Conservation (phyloP, 2,329 filamentous ascomycete species). For the Clonostachys sp. region DNA sequence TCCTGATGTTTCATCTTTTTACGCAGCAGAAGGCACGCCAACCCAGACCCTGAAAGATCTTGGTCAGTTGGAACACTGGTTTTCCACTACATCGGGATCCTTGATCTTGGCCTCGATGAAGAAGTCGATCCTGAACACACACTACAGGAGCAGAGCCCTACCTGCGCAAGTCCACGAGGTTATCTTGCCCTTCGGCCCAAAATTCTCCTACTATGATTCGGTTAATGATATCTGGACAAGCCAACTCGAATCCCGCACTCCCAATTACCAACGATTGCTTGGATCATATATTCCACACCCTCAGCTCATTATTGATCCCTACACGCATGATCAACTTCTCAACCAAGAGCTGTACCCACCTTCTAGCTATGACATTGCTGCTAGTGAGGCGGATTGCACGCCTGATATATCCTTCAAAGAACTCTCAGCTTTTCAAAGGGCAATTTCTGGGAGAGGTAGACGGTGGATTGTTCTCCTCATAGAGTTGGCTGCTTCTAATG, state of each 20-base stretch:
- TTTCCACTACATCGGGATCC: slow-evolving; percentile 4
- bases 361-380: slow-evolving; percentile 49
- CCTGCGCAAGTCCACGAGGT: slow-evolving; percentile 7
- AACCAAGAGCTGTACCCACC: slow-evolving; percentile 23
- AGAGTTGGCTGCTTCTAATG: slow-evolving; percentile 44
- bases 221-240: slow-evolving; percentile 6
- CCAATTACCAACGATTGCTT: slow-evolving; percentile 9
- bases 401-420: slow-evolving; percentile 41
- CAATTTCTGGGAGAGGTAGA: slow-evolving; percentile 36
- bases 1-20: no score
- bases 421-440: slow-evolving; percentile 42
- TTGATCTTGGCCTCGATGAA: no score
- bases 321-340: background rate
- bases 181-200: slow-evolving; percentile 7
- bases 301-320: slow-evolving; percentile 8
- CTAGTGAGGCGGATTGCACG: slow-evolving; percentile 44
- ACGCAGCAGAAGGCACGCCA: no score
- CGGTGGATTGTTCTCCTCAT: slow-evolving; percentile 45
- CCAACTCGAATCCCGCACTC: slow-evolving; percentile 4
- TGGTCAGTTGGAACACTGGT: slow-evolving; percentile 5
- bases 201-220: slow-evolving; percentile 9
- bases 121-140: slow-evolving; percentile 16
- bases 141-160: slow-evolving; percentile 10
- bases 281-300: slow-evolving; percentile 12
- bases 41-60: no score